phyloP scores from a whole-genome alignment of 768 basidiomycete genomes.

The Boletus pseudo-olivaceus region DNA sequence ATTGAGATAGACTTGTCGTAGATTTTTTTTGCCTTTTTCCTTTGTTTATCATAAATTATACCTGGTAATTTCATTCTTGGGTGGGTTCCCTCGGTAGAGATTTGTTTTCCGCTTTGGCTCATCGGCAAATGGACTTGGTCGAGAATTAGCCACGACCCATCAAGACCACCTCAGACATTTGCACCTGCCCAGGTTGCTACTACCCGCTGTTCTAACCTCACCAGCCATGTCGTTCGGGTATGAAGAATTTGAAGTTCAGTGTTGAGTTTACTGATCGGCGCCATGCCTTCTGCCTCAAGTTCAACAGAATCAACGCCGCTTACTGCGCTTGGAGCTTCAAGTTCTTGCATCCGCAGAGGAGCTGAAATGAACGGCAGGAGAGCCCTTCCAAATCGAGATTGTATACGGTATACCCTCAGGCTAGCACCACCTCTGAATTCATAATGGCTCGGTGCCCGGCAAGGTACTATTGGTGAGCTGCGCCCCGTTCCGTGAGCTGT shows the following conservation, averaged over 20 bases:
- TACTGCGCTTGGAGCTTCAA: neutral
- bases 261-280: neutral
- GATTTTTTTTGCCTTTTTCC: neutral
- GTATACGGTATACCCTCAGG: neutral
- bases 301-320: neutral
- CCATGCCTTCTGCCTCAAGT: neutral
- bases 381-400: neutral
- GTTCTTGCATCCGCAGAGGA: neutral
- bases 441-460: too few species aligned
- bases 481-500: too few species aligned
- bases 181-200: neutral
- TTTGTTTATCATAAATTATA: constrained; percentile 7
- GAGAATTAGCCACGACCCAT: neutral
- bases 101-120: neutral
- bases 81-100: too few species aligned
- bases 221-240: neutral
- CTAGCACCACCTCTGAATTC: neutral
- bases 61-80: neutral
- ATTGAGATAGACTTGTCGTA: neutral
- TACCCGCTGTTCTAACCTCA: neutral
- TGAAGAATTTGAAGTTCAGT: neutral
- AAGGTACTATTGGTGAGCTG: too few species aligned
- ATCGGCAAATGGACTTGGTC: neutral
- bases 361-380: neutral
- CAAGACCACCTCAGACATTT: neutral